Base-by-base conservation (phyloP, 176 grass and related monocot genomes). In the Calamus simplicifolius region DNA sequence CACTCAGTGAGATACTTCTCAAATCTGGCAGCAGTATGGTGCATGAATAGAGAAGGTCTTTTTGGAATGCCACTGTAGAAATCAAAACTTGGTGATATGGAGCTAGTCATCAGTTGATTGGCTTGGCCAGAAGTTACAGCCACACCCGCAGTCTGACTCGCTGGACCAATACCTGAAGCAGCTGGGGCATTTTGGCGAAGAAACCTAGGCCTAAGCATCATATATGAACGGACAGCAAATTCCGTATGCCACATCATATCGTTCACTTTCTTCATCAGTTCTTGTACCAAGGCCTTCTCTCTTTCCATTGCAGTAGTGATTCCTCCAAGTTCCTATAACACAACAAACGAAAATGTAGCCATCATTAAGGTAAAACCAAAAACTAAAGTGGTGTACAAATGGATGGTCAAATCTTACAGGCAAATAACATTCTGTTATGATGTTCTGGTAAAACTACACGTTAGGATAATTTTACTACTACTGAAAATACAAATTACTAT, bases 11-110 rank as follows among this genome's bases (percentile, higher is more conserved):
- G 61, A 25, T 72, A 78, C 27, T 77, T 84, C 71, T 90, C 80
- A 35, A 96, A 90, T 63, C 69, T 77, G n/a, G 76, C 75, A 69
- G 82, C 62, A 56, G 62, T 79, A 28, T 75, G 68, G 51, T 85
- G 77, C 78, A 80, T 61, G 67, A 90, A 96, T 51, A 55, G 49
- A 62, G 86, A 90, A 55, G 91, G 86, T 49, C 83, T 64, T 68
- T 67, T 88, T 31, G 84, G 75, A 72, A 75, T 49, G 52, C 66
- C 69, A 66, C 65, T 79, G 57, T 77, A 79, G 67, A 71, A 80
- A 70, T 66, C 66, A 61, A 72, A 85, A 60, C 52, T 74, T 56
- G 67, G 79, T 19, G 56, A 43, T 49, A 49, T 66, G 8, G 64
- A 54, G 27, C 27, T 10, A 31, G 75, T 58, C 43, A 73, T 61